phyloP scores from a whole-genome alignment of 768 basidiomycete genomes.

The Rhizopogon salebrosus region DNA sequence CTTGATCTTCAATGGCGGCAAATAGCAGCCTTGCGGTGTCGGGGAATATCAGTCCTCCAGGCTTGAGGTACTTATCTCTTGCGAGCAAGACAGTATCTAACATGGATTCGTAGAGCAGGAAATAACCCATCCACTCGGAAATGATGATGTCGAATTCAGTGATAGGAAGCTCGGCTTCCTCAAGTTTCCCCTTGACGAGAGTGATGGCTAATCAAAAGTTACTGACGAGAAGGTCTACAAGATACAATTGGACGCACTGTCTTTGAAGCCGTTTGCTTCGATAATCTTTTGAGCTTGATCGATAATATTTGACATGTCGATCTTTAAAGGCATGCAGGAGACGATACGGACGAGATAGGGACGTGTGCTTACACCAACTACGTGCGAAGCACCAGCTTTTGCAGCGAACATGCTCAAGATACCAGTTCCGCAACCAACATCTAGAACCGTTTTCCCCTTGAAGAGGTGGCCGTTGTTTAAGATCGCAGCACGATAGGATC shows the following conservation, averaged over 20 bases:
- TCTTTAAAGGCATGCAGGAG: conserved; percentile 41
- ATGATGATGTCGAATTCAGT: conserved; percentile 97
- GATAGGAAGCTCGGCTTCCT: conserved; percentile 85
- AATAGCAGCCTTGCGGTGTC: conserved; percentile 90
- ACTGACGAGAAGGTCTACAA: neutral
- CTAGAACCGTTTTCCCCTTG: conserved; percentile 94
- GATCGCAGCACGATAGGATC: conserved; percentile 93
- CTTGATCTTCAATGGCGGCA: conserved; percentile 97
- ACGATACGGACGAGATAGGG: conserved; percentile 1
- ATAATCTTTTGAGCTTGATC: conserved; percentile 98
- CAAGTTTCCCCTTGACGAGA: conserved; percentile 96
- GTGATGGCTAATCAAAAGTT: conserved; percentile 63
- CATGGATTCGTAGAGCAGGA: conserved; percentile 99
- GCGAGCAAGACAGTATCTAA: conserved; percentile 96
- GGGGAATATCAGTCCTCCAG: conserved; percentile 90
- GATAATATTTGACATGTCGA: conserved; percentile 99
- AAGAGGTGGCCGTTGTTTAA: conserved; percentile 92
- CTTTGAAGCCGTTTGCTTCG: conserved; percentile 92
- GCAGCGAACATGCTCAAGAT: conserved; percentile 98
- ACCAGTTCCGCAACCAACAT: conserved; percentile 98
- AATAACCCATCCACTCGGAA: conserved; percentile 99
- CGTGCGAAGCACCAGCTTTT: conserved; percentile 89
- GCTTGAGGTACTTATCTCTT: conserved; percentile 93
- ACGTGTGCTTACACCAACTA: conserved; percentile 71
- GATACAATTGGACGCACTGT: conserved; percentile 55